Base-by-base conservation (phyloP, 2,329 filamentous ascomycete species). In the Sporothrix curviconia region DNA sequence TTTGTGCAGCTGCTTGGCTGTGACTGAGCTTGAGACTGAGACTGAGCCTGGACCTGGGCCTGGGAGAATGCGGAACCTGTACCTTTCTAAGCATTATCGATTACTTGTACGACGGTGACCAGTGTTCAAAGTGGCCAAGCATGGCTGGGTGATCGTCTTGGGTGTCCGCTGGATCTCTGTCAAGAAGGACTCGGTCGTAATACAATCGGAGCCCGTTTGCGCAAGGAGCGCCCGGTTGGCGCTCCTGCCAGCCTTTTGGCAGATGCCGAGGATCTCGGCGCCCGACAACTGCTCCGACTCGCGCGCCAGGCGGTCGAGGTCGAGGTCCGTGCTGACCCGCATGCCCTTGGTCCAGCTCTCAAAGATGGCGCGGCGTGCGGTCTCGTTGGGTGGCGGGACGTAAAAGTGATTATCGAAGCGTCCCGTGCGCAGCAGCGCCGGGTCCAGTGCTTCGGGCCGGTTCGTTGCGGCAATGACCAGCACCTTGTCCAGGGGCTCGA, bases 401-500 rank as follows among this genome's bases (percentile, higher is more conserved):
- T 95, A 96, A 46, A 96, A 81, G 34, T 91, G 79, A 63, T 87
- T 82, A 66, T 95, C 90, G 69, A 97, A 89, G 28, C 92, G 82
- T 1, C 92, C 92, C 0, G 90, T 88, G 1, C 92, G 83, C 67
- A 96, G 82, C 34, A 97, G 78, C 1, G 92, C 92, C 1, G 89
- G 83, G 68, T 97, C 92, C 19, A 97, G 81, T 1, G 86, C 80
- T 66, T 95, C 88, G 0, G 92, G 92, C 55, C 90, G 84, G 72
- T 97, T 97, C 0, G 92, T 97, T 2, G 92, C 92, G 0, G 90
- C 92, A 17, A 97, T 82, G 14, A 96, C 86, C 59, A 95, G 81
- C 0, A 97, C 91, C 58, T 89, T 89, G 56, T 86, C 86, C 19
- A 95, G 77, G 39, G 86, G 78, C 70, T 96, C 90, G 64, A 96